Conservation (phyloP, 2,329 filamentous ascomycete species). For the Mycosphaerelloides madeirae region DNA sequence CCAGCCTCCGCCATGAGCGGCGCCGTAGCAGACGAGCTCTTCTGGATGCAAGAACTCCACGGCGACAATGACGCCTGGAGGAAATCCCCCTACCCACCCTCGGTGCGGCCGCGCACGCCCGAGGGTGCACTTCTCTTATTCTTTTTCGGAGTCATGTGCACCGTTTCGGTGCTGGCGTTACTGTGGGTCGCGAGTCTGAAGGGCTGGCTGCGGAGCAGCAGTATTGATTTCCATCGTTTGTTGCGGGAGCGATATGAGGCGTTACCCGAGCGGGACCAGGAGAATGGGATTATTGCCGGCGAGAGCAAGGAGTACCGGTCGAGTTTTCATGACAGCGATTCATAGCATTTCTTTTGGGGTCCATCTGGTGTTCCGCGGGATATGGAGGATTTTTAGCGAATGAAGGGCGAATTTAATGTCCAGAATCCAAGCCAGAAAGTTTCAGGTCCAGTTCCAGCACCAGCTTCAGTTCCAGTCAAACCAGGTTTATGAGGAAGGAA, state of each 20-base stretch:
- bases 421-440: no score
- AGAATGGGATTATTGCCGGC: background rate
- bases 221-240: background rate
- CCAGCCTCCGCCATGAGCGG: conserved; percentile 4
- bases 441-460: no score
- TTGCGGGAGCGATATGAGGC: background rate
- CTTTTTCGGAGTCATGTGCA: conserved; percentile 6
- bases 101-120: background rate
- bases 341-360: background rate
- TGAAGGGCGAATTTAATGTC: no score
- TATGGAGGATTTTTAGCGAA: no score
- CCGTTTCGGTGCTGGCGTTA: background rate
- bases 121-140: conserved; percentile 6
- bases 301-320: background rate
- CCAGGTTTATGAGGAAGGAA: no score
- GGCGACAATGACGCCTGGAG: conserved; percentile 7
- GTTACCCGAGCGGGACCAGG: background rate
- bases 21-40: conserved; percentile 13
- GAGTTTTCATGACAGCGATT: conserved; percentile 2
- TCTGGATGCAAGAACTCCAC: conserved; percentile 12
- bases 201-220: background rate
- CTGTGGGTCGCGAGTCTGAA: background rate
- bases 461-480: no score
- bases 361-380: no score
- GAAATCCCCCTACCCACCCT: conserved; percentile 4